phyloP scores from a whole-genome alignment of 768 basidiomycete species.

The Cubamyces sp. region DNA sequence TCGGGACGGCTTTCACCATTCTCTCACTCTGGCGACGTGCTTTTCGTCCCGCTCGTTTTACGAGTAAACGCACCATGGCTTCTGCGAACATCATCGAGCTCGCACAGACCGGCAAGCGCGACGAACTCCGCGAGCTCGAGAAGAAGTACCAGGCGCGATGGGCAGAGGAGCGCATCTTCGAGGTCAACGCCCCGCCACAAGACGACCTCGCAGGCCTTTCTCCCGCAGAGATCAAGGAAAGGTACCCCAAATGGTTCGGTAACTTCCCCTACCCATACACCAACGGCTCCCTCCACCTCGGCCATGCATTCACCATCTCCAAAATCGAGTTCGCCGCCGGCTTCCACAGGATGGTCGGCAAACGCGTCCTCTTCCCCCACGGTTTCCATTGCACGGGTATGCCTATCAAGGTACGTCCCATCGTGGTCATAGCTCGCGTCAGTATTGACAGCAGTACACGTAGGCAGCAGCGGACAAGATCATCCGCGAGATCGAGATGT shows the following conservation, averaged over 20 bases:
- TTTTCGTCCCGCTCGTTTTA: slow-evolving; percentile 26
- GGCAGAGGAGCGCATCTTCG: slow-evolving; percentile 78
- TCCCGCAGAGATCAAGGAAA: slow-evolving; percentile 64
- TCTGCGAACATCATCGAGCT: slow-evolving; percentile 31
- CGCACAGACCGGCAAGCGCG: slow-evolving; percentile 88
- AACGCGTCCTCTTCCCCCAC: slow-evolving; percentile 94
- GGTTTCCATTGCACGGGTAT: slow-evolving; percentile 98
- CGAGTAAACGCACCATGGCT: slow-evolving; percentile 28
- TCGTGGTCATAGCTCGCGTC: background rate
- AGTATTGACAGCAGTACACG: slow-evolving; percentile 1
- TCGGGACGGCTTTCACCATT: slow-evolving; percentile 25
- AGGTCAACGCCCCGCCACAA: slow-evolving; percentile 77
- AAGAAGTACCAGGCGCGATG: slow-evolving; percentile 84
- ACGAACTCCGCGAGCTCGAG: slow-evolving; percentile 82
- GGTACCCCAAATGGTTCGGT: slow-evolving; percentile 96
- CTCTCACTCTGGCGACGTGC: slow-evolving; percentile 28
- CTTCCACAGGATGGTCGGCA: slow-evolving; percentile 93
- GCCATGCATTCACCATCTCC: slow-evolving; percentile 97
- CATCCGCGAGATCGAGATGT: slow-evolving; percentile 94
- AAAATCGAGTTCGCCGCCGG: slow-evolving; percentile 98
- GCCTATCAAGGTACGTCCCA: slow-evolving; percentile 90
- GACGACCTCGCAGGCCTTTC: slow-evolving; percentile 69
- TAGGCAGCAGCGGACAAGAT: slow-evolving; percentile 98
- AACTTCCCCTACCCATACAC: slow-evolving; percentile 97
- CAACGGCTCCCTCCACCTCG: slow-evolving; percentile 97